Conservation (phyloP, 2,329 filamentous ascomycete species). For the Paracoccidioides lutzii region DNA sequence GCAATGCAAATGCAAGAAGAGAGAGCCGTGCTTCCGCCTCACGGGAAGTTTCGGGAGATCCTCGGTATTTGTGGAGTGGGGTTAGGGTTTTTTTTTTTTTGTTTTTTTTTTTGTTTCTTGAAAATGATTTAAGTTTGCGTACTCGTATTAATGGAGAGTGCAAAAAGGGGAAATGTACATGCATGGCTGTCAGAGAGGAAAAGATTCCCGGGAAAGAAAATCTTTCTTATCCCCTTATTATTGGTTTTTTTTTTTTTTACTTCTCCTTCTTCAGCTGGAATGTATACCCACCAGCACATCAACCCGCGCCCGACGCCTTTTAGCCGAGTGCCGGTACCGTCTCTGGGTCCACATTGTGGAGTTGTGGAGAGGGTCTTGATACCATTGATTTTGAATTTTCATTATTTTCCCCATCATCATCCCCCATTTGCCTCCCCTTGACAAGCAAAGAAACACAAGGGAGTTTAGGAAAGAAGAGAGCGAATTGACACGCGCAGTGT, state of each 20-base stretch:
- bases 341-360: not conserved
- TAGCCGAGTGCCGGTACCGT: not conserved
- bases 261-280: not conserved
- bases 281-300: not conserved
- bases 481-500: not conserved
- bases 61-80: not conserved
- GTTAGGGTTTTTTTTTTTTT: no score
- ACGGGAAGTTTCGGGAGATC: not conserved
- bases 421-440: not conserved
- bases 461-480: not conserved
- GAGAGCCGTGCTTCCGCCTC: not conserved
- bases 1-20: not conserved
- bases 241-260: not conserved
- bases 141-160: not conserved
- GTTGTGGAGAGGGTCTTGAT: not conserved
- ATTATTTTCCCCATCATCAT: not conserved
- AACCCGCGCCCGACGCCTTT: not conserved
- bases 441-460: not conserved
- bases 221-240: not conserved
- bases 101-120: no score
- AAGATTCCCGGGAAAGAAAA: not conserved
- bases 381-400: not conserved
- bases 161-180: not conserved
- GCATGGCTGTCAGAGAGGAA: not conserved
- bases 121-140: not conserved